Conservation (phyloP, 2,329 filamentous ascomycete genomes). For the Calonectria naviculata region DNA sequence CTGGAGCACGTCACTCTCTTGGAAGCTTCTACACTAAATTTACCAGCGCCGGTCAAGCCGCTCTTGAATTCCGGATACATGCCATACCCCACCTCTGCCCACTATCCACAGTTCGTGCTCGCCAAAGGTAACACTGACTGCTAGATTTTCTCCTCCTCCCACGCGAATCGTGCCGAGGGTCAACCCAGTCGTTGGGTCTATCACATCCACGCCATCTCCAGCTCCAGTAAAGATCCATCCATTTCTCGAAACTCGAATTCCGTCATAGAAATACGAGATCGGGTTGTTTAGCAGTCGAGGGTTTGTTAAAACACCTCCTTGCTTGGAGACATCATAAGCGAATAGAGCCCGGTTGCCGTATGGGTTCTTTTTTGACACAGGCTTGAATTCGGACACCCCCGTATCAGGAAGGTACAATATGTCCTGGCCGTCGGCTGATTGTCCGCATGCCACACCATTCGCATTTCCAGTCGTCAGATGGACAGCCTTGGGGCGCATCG, state of each 20-base stretch:
- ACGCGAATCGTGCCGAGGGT: constrained; percentile 3
- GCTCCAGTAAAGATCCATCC: constrained; percentile 1
- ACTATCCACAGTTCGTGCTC: constrained; percentile 10
- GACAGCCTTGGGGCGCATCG: constrained; percentile 1
- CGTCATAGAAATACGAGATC: constrained; percentile 3
- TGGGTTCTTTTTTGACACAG: background rate
- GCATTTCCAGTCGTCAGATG: background rate
- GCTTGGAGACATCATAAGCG: background rate
- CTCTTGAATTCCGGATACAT: constrained; percentile 3
- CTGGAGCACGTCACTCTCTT: background rate
- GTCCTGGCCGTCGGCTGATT: background rate
- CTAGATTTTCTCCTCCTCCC: background rate
- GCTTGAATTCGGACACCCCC: constrained; percentile 2
- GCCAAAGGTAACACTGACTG: background rate
- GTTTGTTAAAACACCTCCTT: background rate
- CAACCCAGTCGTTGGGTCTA: background rate
- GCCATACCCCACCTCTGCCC: constrained; percentile 1
- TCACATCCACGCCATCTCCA: background rate
- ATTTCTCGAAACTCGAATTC: constrained; percentile 3
- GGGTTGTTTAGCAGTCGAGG: background rate
- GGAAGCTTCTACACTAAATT: background rate
- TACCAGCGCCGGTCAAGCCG: background rate
- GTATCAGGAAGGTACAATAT: background rate
- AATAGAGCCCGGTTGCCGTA: background rate
- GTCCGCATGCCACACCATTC: background rate